Evolutionary conservation across 768 basidiomycete genomes (phyloP), one percentile per base, ranked within the genome.

Genomic region (Trametes elegans): DNA sequence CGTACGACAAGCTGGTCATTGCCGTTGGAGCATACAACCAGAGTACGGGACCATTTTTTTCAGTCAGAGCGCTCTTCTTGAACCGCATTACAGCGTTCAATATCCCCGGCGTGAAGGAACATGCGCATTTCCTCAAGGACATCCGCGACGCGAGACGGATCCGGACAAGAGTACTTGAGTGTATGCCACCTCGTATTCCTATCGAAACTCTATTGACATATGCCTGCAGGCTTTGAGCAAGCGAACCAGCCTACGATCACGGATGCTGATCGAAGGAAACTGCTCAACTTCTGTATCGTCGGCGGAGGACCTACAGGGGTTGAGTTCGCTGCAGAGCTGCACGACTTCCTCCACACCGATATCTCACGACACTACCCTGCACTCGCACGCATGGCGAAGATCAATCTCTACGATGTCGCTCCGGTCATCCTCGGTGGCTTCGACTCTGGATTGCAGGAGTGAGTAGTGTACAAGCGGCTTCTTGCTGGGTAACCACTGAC

Each of bases 261-360:
- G 0, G 91, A 92, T 53, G 71, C 80, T 34, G 83, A 95, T 60
- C 81, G 89, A 44, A 74, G 84, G 50, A 84, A 85, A 56, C 71
- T 95, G 11, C 79, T 95, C 21, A 85, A 90, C 58, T 95, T 95
- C 65, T 92, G 90, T 57, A 82, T 95, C 43, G 91, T 93, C 42
- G 93, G 86, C n/a, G 85, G 85, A 28, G 87, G 87, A 7, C 87
- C 84, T 0, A 88, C 87, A 9, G 88, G 89, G 11, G 85, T 91
- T 39, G 91, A 93, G 69, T 93, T 92, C 62, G 79, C 89, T 0
- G 90, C 90, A 8, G 91, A 93, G 67, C 67, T 93, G 42, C 83
- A 90, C 61, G 90, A 93, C 67, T 75, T 93, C 1, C 72, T 92
- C 28, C 81, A 83, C 55, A 74, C 79, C 4, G 90, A 93, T 57